Percentiles rank a stretch among this genome's conserved stretches.
These are phyloP conservation scores for Ampelocalamus luodianensis DNA, from an alignment of 176 grass and related monocot species.

Conservation along the genomic window DNA sequence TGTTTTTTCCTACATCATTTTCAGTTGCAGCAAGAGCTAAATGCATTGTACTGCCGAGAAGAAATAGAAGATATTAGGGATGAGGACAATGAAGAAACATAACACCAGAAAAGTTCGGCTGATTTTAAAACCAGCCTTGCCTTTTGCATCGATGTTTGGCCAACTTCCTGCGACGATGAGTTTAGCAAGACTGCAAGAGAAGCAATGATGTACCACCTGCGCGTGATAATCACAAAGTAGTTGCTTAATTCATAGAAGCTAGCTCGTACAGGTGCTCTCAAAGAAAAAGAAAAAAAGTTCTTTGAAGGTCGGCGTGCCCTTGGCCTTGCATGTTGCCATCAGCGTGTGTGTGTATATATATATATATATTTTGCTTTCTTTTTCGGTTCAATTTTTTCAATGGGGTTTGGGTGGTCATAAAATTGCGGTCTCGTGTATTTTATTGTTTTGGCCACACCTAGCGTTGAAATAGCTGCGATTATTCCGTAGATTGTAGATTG, in stretches of 20 bases:
- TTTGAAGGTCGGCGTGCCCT: constrained; percentile 11
- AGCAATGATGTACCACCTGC: neutral
- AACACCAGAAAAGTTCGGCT: constrained; percentile 41
- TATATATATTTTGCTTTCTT: constrained; percentile 19
- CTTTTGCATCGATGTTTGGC: constrained; percentile 20
- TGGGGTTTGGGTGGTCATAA: constrained; percentile 38
- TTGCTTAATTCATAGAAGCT: neutral
- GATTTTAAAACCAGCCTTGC: constrained; percentile 37
- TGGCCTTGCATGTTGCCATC: constrained; percentile 38
- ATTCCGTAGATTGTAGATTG: constrained; percentile 51
- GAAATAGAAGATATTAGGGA: constrained; percentile 77
- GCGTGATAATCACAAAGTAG: neutral
- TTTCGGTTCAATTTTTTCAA: constrained; percentile 30
- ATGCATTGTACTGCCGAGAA: constrained; percentile 87
- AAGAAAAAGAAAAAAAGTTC: constrained; percentile 18
- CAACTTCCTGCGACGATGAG: constrained; percentile 9
- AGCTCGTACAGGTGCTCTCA: constrained; percentile 15
- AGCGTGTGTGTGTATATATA: constrained; percentile 62
- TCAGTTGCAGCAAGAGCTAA: constrained; percentile 94
- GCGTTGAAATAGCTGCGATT: constrained; percentile 59
- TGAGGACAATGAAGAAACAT: constrained; percentile 68
- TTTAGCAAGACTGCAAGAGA: constrained; percentile 4
- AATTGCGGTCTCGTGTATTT: constrained; percentile 39
- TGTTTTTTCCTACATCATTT: constrained; percentile 16
- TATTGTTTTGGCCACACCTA: constrained; percentile 43